phyloP scores from a whole-genome alignment of 1,284 basidiomycete species.

The Malassezia japonica region DNA sequence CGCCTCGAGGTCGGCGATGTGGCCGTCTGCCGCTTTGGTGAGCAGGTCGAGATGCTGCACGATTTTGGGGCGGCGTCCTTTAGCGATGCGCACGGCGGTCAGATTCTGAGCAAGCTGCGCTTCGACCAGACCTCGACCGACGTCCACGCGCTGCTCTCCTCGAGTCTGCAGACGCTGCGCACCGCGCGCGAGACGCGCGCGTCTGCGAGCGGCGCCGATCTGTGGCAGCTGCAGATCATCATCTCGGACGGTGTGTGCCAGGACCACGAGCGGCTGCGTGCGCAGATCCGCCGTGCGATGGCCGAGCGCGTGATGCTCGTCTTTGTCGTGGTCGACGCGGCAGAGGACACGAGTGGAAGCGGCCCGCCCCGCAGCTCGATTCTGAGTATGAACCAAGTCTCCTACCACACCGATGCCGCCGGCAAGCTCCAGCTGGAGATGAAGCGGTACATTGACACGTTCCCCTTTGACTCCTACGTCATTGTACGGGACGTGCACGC shows the following conservation, averaged over 20 bases:
- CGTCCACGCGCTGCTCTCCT: constrained; percentile 74
- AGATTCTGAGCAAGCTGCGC: constrained; percentile 71
- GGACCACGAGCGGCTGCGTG: constrained; percentile 76
- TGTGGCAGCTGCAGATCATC: constrained; percentile 98
- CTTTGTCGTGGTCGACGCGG: constrained; percentile 88
- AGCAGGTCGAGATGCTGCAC: constrained; percentile 76
- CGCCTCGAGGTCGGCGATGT: constrained; percentile 91
- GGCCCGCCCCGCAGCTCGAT: constrained; percentile 61
- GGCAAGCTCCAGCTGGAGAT: constrained; percentile 80
- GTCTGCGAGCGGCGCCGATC: constrained; percentile 55
- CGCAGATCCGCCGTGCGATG: constrained; percentile 71
- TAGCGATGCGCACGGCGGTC: constrained; percentile 52
- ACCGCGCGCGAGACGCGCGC: constrained; percentile 60
- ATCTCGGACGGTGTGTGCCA: constrained; percentile 98
- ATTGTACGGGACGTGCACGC: constrained; percentile 83
- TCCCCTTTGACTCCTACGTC: constrained; percentile 97
- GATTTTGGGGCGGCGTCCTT: constrained; percentile 54
- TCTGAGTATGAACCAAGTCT: constrained; percentile 81
- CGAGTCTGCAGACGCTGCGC: constrained; percentile 63
- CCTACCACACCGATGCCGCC: constrained; percentile 60
- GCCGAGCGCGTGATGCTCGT: constrained; percentile 92
- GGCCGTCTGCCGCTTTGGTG: constrained; percentile 82
- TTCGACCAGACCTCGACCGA: constrained; percentile 89
- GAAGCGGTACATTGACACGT: constrained; percentile 77
- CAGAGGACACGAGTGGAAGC: constrained; percentile 49